phyloP scores from a whole-genome alignment of 495 filamentous ascomycete species.

The Penicillium dipodomyicola region DNA sequence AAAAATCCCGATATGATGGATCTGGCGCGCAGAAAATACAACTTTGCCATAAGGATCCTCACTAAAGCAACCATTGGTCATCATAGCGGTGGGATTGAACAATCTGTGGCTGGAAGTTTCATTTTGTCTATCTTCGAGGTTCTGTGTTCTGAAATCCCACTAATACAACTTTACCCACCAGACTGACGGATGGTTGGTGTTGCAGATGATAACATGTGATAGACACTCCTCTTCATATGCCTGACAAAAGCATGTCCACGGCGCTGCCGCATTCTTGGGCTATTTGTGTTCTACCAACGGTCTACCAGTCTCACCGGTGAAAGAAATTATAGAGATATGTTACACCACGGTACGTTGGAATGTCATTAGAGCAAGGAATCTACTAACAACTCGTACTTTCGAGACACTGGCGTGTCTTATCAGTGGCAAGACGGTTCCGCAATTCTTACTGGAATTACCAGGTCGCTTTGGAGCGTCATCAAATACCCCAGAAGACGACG shows the following conservation, averaged over 20 bases:
- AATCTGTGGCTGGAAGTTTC: not conserved
- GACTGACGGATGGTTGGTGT: not conserved
- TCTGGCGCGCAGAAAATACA: conserved; percentile 1
- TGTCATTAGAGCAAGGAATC: not conserved
- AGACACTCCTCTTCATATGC: not conserved
- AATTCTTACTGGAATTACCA: not conserved
- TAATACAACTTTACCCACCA: not conserved
- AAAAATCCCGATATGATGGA: not conserved
- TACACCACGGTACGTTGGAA: not conserved
- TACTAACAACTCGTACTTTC: not conserved
- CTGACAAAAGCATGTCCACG: conserved; percentile 3
- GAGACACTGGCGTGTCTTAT: not conserved
- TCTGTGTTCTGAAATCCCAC: not conserved
- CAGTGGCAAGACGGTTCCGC: not conserved
- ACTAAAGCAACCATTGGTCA: not conserved
- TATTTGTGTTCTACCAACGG: not conserved
- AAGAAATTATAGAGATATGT: not conserved
- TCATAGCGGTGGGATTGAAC: not conserved
- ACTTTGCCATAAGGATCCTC: not conserved
- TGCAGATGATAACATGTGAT: conserved; percentile 2
- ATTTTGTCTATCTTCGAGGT: conserved; percentile 3
- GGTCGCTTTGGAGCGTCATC: not conserved
- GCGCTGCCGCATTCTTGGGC: not conserved
- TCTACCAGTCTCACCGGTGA: not conserved
- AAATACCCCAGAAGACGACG: not conserved